These are phyloP conservation scores for Fusarium papillatum DNA, from an alignment of 2,329 filamentous ascomycete genomes.

Conservation along the genomic window DNA sequence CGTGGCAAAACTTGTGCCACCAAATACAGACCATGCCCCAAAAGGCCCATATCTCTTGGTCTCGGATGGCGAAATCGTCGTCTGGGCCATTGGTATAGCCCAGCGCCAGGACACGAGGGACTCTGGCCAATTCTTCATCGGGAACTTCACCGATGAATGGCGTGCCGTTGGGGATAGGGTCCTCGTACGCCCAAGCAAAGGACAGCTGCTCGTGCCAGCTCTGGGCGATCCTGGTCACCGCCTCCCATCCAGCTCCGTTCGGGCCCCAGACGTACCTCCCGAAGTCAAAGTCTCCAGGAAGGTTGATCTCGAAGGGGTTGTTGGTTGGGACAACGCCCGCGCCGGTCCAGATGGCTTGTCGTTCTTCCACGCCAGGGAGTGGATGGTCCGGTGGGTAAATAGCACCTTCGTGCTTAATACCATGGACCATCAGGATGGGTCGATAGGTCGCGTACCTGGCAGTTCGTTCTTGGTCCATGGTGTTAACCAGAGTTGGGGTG, in stretches of 20 bases:
- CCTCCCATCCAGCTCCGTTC: background rate
- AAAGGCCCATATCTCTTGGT: background rate
- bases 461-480: too few relatives aligned
- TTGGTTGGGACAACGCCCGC: background rate
- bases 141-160: background rate
- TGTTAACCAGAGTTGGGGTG: too few relatives aligned
- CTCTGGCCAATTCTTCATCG: background rate
- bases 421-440: background rate
- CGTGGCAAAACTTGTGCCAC: too few relatives aligned
- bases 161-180: background rate
- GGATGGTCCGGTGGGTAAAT: background rate
- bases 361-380: background rate
- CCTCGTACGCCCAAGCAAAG: background rate
- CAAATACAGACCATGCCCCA: background rate
- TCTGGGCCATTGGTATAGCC: background rate
- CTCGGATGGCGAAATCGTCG: background rate
- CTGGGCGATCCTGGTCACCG: rapidly evolving
- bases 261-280: background rate
- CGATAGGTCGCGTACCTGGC: too few relatives aligned
- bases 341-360: background rate
- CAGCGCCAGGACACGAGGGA: background rate
- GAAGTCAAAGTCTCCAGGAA: background rate
- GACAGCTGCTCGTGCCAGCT: too few relatives aligned
- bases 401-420: background rate
- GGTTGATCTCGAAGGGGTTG: background rate